Percentiles rank a stretch among this genome's conserved stretches.
These are phyloP conservation scores for Ascochyta rabiei DNA, from an alignment of 2,329 filamentous ascomycete genomes.

Conservation along the genomic window DNA sequence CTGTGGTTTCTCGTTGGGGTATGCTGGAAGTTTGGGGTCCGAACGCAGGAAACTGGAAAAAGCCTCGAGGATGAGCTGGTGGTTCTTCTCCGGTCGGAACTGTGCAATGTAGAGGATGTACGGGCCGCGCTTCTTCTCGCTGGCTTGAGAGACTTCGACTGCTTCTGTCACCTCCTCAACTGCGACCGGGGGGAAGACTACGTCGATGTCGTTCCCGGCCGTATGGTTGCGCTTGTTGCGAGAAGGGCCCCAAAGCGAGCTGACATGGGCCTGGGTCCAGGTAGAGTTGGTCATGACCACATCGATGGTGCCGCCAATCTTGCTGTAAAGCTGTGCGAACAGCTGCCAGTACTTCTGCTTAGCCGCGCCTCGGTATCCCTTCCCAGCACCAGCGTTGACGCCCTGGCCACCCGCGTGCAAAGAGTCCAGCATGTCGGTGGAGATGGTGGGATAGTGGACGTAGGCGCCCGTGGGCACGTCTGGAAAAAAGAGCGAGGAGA, in stretches of 20 bases:
- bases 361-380: constrained; percentile 69
- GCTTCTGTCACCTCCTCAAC: constrained; percentile 80
- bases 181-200: constrained; percentile 91
- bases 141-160: constrained; percentile 72
- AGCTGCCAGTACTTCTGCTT: constrained; percentile 87
- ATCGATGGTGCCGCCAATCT: constrained; percentile 82
- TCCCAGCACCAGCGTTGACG: constrained; percentile 82
- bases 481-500: constrained; percentile 82
- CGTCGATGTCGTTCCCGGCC: constrained; percentile 66
- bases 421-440: constrained; percentile 92
- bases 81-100: constrained; percentile 97
- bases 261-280: constrained; percentile 84
- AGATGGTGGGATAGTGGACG: constrained; percentile 97
- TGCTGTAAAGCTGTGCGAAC: constrained; percentile 83
- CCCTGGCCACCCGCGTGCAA: constrained; percentile 66
- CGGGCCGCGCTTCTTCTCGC: constrained; percentile 72
- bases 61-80: constrained; percentile 81
- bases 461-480: constrained; percentile 86
- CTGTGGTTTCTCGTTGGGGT: constrained; percentile 62
- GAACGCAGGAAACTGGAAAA: constrained; percentile 74
- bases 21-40: constrained; percentile 34
- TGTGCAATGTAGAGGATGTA: constrained; percentile 92
- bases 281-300: constrained; percentile 97
- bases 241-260: constrained; percentile 72
- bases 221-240: constrained; percentile 52